A percentile compares a stretch with the other conserved stretches of the same genome.
Conservation (phyloP, 163 green algal species). For the Scenedesmus sp. region DNA sequence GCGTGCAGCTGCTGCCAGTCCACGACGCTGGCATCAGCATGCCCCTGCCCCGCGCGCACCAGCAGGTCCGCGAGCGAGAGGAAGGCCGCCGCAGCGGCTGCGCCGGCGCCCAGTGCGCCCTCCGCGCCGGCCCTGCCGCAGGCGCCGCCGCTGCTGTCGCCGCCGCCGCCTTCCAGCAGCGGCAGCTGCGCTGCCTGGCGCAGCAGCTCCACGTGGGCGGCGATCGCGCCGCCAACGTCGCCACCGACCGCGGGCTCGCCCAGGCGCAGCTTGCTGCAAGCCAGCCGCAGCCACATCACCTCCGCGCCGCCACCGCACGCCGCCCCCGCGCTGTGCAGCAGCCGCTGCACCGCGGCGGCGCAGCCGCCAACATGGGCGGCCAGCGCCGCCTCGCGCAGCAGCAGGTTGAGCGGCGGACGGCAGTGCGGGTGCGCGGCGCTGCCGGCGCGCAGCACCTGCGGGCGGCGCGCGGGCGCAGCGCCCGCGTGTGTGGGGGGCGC, state of each 20-base stretch:
- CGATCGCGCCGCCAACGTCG: not conserved
- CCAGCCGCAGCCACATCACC: constrained; percentile 16
- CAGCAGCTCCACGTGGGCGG: not conserved
- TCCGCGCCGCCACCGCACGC: not conserved
- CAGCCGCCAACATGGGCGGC: not conserved
- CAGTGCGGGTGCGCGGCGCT: too few species aligned
- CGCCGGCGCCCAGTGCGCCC: too few species aligned
- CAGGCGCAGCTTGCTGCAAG: not conserved
- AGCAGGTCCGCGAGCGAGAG: constrained; percentile 21
- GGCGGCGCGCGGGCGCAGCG: too few species aligned
- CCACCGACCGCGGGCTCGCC: not conserved
- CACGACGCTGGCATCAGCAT: not conserved
- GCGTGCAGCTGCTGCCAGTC: constrained; percentile 4
- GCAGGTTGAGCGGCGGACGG: not conserved
- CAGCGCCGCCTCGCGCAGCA: constrained; percentile 16
- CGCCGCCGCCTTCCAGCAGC: not conserved
- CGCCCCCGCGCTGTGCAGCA: constrained; percentile 12
- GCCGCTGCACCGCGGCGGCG: not conserved
- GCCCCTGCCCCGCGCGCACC: not conserved
- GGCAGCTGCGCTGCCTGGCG: not conserved
- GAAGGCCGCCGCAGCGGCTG: constrained; percentile 17
- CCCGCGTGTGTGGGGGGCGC: too few species aligned
- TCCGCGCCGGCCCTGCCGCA: too few species aligned
- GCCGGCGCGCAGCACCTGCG: too few species aligned
- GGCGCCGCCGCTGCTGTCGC: not conserved